A percentile compares a stretch with the other conserved stretches of the same genome.
Evolutionary conservation across 768 basidiomycete species (phyloP).

Genomic region (Boletus tomentosulus): DNA sequence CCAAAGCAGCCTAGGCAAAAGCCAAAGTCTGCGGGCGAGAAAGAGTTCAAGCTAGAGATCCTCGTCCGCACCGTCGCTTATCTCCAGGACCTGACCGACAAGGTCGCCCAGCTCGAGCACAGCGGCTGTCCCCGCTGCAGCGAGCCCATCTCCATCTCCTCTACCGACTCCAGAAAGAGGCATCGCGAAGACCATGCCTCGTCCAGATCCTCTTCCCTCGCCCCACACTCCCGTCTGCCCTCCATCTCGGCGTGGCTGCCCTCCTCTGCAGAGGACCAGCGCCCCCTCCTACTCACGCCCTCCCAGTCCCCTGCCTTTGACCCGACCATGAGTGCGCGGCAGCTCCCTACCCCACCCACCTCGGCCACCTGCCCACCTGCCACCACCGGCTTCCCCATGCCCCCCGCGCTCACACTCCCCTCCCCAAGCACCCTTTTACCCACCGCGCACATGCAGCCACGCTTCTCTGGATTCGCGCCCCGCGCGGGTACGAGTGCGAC

Average conservation of each 20-base stretch:
- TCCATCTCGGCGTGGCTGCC: conserved; percentile 70
- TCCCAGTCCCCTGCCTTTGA: conserved; percentile 34
- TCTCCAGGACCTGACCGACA: conserved; percentile 64
- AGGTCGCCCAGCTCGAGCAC: conserved; percentile 44
- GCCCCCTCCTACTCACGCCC: conserved; percentile 32
- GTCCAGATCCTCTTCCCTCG: conserved; percentile 4
- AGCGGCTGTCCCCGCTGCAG: conserved; percentile 22
- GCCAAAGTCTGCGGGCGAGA: conserved; percentile 49
- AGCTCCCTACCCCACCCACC: conserved; percentile 54
- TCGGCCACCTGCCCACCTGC: conserved; percentile 49
- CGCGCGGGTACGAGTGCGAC: conserved; percentile 2
- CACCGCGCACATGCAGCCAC: conserved; percentile 14
- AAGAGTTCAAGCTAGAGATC: conserved; percentile 92
- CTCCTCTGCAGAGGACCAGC: conserved; percentile 22
- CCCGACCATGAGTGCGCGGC: conserved; percentile 23
- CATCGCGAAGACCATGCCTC: background rate
- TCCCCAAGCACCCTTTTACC: conserved; percentile 26
- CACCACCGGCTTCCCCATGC: conserved; percentile 28
- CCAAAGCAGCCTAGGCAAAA: conserved; percentile 26
- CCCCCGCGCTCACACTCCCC: conserved; percentile 41
- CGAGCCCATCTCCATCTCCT: conserved; percentile 13
- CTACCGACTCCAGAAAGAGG: background rate
- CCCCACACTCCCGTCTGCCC: conserved; percentile 44
- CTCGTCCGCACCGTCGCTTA: conserved; percentile 78
- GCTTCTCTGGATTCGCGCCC: conserved; percentile 19